A percentile compares a stretch with the other conserved stretches of the same genome.
phyloP scores from a whole-genome alignment of 768 basidiomycete species.

The Rhodotorula babjevae region DNA sequence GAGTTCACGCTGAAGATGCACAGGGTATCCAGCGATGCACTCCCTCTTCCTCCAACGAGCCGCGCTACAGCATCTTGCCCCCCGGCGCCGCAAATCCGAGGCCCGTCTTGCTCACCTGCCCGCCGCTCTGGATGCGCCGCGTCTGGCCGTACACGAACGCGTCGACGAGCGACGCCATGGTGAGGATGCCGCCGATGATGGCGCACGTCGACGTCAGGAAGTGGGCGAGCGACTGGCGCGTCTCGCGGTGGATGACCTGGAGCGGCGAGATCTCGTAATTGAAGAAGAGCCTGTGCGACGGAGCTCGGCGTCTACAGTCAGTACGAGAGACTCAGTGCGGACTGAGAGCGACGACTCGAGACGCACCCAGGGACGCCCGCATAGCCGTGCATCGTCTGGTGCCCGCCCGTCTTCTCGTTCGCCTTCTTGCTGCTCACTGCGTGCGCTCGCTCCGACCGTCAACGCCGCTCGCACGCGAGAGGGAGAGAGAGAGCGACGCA shows the following conservation, averaged over 20 bases:
- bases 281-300: constrained; percentile 63
- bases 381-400: constrained; percentile 63
- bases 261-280: constrained; percentile 96
- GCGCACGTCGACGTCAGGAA: constrained; percentile 89
- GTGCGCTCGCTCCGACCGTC: not conserved
- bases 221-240: constrained; percentile 91
- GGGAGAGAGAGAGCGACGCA: constrained; percentile 41
- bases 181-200: constrained; percentile 94
- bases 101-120: constrained; percentile 19
- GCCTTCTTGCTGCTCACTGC: constrained; percentile 51
- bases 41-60: not conserved
- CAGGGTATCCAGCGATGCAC: no score
- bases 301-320: not conserved
- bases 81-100: constrained; percentile 20
- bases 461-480: not conserved
- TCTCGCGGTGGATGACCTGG: constrained; percentile 83
- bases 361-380: constrained; percentile 61
- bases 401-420: constrained; percentile 48
- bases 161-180: constrained; percentile 84
- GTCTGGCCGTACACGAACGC: constrained; percentile 28
- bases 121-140: constrained; percentile 16
- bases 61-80: constrained; percentile 37
- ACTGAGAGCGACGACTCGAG: not conserved
- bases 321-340: not conserved
- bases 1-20: not conserved